Evolutionary conservation across 306 rosid species (phyloP).

Genomic region (Glycyrrhiza uralensis): DNA sequence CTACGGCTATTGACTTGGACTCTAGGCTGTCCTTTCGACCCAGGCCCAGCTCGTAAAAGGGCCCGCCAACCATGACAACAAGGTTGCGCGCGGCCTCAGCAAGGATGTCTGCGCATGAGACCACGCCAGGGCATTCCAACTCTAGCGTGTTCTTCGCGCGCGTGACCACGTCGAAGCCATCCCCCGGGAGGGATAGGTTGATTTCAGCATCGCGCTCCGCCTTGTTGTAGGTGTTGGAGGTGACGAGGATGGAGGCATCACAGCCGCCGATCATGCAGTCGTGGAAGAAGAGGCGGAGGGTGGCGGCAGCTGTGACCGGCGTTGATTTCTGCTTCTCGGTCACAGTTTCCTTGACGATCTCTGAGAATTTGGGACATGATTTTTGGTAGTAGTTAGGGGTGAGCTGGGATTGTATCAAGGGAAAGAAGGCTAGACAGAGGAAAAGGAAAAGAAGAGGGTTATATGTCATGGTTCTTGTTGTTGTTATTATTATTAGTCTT

Average conservation of each 20-base stretch:
- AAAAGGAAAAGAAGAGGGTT: background rate
- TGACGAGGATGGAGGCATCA: conserved; percentile 49
- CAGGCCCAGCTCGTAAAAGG: conserved; percentile 18
- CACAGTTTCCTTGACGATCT: conserved; percentile 7
- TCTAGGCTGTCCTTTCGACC: conserved; percentile 42
- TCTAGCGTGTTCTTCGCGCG: conserved; percentile 38
- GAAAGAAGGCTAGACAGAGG: conserved; percentile 6
- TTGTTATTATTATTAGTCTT: background rate
- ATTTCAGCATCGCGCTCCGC: conserved; percentile 39
- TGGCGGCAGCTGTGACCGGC: conserved; percentile 23
- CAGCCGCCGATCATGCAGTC: conserved; percentile 51
- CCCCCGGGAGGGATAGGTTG: conserved; percentile 42
- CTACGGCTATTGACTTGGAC: background rate
- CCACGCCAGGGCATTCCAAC: conserved; percentile 39
- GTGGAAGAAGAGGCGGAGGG: conserved; percentile 48
- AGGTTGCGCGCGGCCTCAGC: conserved; percentile 33
- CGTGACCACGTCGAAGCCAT: conserved; percentile 43
- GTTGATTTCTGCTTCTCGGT: conserved; percentile 15
- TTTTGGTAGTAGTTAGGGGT: conserved; percentile 39
- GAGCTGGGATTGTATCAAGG: conserved; percentile 30
- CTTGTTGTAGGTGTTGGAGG: conserved; percentile 30
- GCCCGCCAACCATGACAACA: conserved; percentile 36
- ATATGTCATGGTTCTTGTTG: conserved; percentile 22
- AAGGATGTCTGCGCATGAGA: conserved; percentile 50
- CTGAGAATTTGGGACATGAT: conserved; percentile 43